Evolutionary conservation across 345 rosid species (phyloP), one percentile per base, ranked within the genome.

Genomic region (Fremontodendron californicum): DNA sequence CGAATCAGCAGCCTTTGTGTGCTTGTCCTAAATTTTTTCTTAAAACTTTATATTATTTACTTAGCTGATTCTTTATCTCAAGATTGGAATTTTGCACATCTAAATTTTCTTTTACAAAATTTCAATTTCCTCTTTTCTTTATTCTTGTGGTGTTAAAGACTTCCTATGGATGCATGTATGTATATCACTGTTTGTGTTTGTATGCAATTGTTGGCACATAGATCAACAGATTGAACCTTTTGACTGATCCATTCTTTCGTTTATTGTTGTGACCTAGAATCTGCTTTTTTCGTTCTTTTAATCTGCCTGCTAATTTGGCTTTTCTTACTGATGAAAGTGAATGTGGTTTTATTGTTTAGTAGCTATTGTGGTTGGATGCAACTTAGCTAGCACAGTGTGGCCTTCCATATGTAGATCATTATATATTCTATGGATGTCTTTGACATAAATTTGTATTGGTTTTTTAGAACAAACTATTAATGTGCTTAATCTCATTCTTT

Each of bases 391-490:
- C 61, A 25, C 18, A 23, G 40, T 5, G 5, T 58, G 58, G 21
- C 37, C 77, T 15, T 42, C 25, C 15, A 42, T 19, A 25, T 7
- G 19, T 37, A 9, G 65, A 13, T 74, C 11, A 8, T 43, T 54
- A 51, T 39, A 21, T 37, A 21, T 55, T 57, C 51, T n/a, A 21
- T 55, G 55, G 37, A 57, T 54, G 76, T 39, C 45, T 75, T 31
- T 64, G 19, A 16, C 46, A 45, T 29, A 43, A 75, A 63, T 61
- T 52, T 49, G 25, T 68, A 33, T 51, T 52, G 55, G 52, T 78
- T 23, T 51, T 61, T 77, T 69, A 66, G 61, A 70, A 71, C 13
- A n/a, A 77, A 79, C 67, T 83, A 68, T 68, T 63, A 19, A 76
- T 54, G 57, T 40, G 48, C 19, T 23, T 49, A 11, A 78, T 77